Evolutionary conservation across 495 filamentous ascomycete genomes (phyloP).

Genomic region (Aspergillus hancockii): DNA sequence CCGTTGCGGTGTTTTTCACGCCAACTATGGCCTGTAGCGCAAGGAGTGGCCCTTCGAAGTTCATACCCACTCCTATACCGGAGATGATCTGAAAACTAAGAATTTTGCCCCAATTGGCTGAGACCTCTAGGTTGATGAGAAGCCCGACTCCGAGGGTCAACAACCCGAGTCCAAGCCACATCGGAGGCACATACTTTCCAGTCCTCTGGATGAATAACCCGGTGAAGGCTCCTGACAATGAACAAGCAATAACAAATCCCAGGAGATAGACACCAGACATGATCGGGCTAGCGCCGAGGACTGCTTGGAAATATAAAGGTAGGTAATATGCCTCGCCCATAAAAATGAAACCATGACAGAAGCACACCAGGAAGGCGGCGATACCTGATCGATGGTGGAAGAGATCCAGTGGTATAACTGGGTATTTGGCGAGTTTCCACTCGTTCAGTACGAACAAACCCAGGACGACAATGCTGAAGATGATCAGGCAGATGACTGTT

Average conservation of each 20-base stretch:
- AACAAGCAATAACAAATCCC: constrained; percentile 64
- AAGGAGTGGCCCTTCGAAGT: constrained; percentile 61
- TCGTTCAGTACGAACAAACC: constrained; percentile 65
- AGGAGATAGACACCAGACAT: constrained; percentile 71
- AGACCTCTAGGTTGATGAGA: constrained; percentile 57
- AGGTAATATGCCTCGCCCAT: constrained; percentile 50
- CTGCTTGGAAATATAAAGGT: constrained; percentile 56
- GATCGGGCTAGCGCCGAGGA: constrained; percentile 63
- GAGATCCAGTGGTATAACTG: constrained; percentile 68
- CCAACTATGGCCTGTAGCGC: constrained; percentile 42
- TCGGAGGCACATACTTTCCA: constrained; percentile 50
- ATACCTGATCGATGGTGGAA: constrained; percentile 54
- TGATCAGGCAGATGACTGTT: constrained; percentile 67
- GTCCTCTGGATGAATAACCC: constrained; percentile 53
- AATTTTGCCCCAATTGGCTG: constrained; percentile 58
- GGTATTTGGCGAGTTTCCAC: constrained; percentile 64
- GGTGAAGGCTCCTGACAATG: constrained; percentile 50
- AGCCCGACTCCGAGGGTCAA: constrained; percentile 64
- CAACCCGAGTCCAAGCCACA: constrained; percentile 57
- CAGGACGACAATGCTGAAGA: constrained; percentile 62
- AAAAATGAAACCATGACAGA: constrained; percentile 45
- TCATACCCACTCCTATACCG: constrained; percentile 63
- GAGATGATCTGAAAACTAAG: constrained; percentile 54
- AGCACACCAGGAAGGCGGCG: constrained; percentile 41
- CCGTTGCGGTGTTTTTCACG: constrained; percentile 36